Conservation (phyloP, 495 filamentous ascomycete species). For the Entonaema liquescens region DNA sequence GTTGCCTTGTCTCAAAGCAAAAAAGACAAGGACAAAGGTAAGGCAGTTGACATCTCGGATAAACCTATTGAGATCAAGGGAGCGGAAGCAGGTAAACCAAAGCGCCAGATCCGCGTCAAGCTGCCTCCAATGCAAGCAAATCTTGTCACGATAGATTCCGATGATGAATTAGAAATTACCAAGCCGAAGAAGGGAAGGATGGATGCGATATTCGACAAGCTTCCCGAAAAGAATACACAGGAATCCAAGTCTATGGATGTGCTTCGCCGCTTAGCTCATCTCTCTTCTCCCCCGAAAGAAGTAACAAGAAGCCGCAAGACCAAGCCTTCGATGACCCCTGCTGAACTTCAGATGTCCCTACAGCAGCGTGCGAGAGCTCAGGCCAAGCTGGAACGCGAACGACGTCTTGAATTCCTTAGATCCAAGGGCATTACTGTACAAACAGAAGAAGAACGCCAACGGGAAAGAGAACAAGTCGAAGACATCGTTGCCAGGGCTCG, state of each 20-base stretch:
- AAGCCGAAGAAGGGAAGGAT: slow-evolving; percentile 49
- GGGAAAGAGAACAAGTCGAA: slow-evolving; percentile 80
- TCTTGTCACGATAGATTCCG: slow-evolving; percentile 43
- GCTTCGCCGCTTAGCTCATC: slow-evolving; percentile 76
- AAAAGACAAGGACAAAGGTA: slow-evolving; percentile 66
- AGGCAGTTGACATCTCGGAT: slow-evolving; percentile 44
- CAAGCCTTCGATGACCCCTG: slow-evolving; percentile 66
- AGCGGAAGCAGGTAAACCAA: slow-evolving; percentile 18
- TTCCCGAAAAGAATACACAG: slow-evolving; percentile 64
- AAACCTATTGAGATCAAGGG: slow-evolving; percentile 27
- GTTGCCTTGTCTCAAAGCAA: slow-evolving; percentile 32
- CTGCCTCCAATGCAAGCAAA: slow-evolving; percentile 47
- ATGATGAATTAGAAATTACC: slow-evolving; percentile 52
- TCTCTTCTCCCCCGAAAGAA: slow-evolving; percentile 70
- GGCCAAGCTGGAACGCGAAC: slow-evolving; percentile 78
- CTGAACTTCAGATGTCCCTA: slow-evolving; percentile 73
- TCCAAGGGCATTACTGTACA: slow-evolving; percentile 84
- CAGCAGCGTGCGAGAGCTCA: slow-evolving; percentile 78
- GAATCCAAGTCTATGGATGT: slow-evolving; percentile 72
- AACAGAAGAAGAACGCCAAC: slow-evolving; percentile 84
- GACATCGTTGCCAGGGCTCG: slow-evolving; percentile 86
- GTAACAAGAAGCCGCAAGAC: slow-evolving; percentile 40
- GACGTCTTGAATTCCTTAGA: slow-evolving; percentile 77
- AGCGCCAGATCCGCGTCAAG: slow-evolving; percentile 55
- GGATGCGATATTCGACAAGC: slow-evolving; percentile 72